Percentiles rank a stretch among this genome's conserved stretches.
phyloP scores from a whole-genome alignment of 495 filamentous ascomycete species.

The Platismatia glauca region DNA sequence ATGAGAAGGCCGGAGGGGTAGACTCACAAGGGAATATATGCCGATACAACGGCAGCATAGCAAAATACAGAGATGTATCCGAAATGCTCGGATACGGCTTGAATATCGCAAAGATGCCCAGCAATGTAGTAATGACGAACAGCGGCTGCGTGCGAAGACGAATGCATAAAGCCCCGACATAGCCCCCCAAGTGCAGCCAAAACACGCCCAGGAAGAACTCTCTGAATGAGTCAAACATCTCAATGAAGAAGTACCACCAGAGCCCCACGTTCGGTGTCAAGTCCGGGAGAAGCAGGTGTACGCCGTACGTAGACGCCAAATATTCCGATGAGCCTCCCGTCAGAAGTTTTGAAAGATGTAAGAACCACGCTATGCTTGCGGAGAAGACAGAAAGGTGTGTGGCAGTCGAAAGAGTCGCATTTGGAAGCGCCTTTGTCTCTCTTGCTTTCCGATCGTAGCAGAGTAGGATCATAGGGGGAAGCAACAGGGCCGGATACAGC shows the following conservation, averaged over 20 bases:
- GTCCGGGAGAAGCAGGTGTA: slow-evolving; percentile 84
- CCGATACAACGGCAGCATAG: slow-evolving; percentile 73
- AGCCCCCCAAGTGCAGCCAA: slow-evolving; percentile 86
- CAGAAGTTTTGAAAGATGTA: slow-evolving; percentile 63
- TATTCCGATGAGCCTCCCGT: slow-evolving; percentile 79
- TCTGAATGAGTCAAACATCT: slow-evolving; percentile 98
- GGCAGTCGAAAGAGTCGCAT: slow-evolving; percentile 40
- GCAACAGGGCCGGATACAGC: slow-evolving; percentile 78
- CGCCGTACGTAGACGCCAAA: slow-evolving; percentile 78
- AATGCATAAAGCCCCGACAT: slow-evolving; percentile 75
- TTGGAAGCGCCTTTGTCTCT: slow-evolving; percentile 9
- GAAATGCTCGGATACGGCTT: slow-evolving; percentile 92
- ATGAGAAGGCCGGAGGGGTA: neutral
- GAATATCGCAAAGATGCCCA: slow-evolving; percentile 86
- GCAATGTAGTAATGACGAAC: slow-evolving; percentile 68
- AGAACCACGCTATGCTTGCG: slow-evolving; percentile 45
- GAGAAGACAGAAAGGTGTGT: slow-evolving; percentile 41
- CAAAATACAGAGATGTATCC: slow-evolving; percentile 76
- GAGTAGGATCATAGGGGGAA: slow-evolving; percentile 73
- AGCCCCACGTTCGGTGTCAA: slow-evolving; percentile 90
- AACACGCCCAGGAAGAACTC: slow-evolving; percentile 96
- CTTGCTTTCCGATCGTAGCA: slow-evolving; percentile 58
- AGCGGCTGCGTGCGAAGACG: slow-evolving; percentile 75
- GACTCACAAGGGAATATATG: slow-evolving; percentile 83
- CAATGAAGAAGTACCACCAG: slow-evolving; percentile 99